Evolutionary conservation across 768 basidiomycete species (phyloP), one percentile per base, ranked within the genome.

Genomic region (Mycena latifolia): DNA sequence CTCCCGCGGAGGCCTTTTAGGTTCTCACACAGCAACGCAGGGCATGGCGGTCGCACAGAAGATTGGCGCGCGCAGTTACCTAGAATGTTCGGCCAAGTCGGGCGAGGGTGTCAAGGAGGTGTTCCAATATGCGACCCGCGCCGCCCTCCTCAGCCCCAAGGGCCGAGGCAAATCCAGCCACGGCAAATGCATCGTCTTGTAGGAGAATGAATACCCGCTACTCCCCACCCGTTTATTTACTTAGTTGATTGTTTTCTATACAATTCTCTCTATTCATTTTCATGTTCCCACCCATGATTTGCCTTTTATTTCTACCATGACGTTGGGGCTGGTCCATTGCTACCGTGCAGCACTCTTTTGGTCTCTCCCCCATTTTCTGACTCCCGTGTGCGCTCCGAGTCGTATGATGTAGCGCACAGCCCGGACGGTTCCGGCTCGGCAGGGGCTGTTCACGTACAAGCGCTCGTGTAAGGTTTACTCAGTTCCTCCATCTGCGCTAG

Each of bases 21-120:
- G n/a, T n/a, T n/a, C 41, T 43, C 18, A 43, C 41, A 20, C n/a
- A 12, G 11, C 11, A 11, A n/a, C 7, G 20, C 72, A 99, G 94
- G 98, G 96, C 66, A 92, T 95, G 89, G 92, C 93, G 10, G 92
- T 98, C 35, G 90, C 93, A 25, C 92, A 94, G 84, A 97, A 98
- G 92, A 99, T 99, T 72, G 93, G 93, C 29, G 97, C 98, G 7
- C 93, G 90, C 81, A 92, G 95, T 76, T 99, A 99, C 80, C 90
- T 99, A 56, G 98, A 99, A 79, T 99, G 98, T 79, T 96, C 95
- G 58, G 96, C 96, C 77, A 92, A 92, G 85, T 91, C 95, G 18
- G 96, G 96, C 64, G 95, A 98, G 80, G 96, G 97, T 72, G 97
- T 99, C 52, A 91, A 93, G 68, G 96, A 99, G 80, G 97, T 99